Base-by-base conservation (phyloP, 2,329 filamentous ascomycete genomes). In the Cadophora luteo-olivacea region DNA sequence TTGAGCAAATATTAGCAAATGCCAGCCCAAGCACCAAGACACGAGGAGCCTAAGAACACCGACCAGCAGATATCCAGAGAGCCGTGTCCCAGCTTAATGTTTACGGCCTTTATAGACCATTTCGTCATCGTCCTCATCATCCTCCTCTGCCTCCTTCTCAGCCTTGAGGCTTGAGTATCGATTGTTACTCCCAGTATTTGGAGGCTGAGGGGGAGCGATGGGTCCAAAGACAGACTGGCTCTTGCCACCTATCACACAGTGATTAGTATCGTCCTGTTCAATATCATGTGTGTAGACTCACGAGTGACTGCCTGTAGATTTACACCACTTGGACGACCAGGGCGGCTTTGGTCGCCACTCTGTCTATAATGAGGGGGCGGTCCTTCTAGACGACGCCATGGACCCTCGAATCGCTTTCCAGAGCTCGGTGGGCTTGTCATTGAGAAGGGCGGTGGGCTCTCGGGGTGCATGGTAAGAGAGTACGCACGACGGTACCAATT, bases 401-500 rank as follows among this genome's bases (percentile, higher is more conserved):
- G 48, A 7, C 58, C 67, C 4, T 66, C 38, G 0, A 63, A 14
- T 16, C 66, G 60, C 19, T 54, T 55, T 32, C 62, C 51, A 12
- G 19, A 48, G 41, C n/a, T 38, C 12, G 32, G 25, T 5, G 36
- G 36, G 33, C 57, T 60, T 14, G 19, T 52, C 29, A 24, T n/a
- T 11, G 51, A 16, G 22, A 33, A 19, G 45, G 38, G 25, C 52
- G 12, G 29, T 36, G 29, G 33, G 22, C 29, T n/a, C 54, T 19
- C 60, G 49, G 29, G 57, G 32, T 41, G 25, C 48, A 33, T 54
- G 58, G n/a, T 38, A 24, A 24, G 32, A n/a, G 48, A 66, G 57
- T 70, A 69, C 1, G 69, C 68, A 36, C 74, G 74, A 41, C 73
- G 68, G 60, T 73, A 90, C 87, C 87, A 90, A 19, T 79, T 76